Evolutionary conservation across 2,329 filamentous ascomycete species (phyloP).

Genomic region (Nigrospora oryzae): DNA sequence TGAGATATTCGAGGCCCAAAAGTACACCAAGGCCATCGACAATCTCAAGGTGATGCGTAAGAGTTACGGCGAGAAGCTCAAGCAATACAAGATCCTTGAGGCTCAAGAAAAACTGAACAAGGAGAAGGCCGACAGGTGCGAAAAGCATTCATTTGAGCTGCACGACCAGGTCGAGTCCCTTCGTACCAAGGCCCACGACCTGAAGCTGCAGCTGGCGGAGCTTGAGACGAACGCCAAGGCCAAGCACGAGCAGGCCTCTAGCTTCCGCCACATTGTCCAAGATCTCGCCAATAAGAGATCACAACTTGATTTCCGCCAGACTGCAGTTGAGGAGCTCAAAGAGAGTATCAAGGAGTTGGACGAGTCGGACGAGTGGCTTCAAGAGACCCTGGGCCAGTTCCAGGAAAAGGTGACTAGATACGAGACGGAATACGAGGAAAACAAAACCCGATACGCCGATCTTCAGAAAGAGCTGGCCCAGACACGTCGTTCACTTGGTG

Average conservation of each 20-base stretch:
- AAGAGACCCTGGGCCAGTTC: conserved; percentile 66
- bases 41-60: conserved; percentile 86
- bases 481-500: conserved; percentile 36
- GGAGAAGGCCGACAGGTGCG: conserved; percentile 66
- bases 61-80: conserved; percentile 68
- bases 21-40: conserved; percentile 95
- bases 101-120: conserved; percentile 75
- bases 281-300: conserved; percentile 70
- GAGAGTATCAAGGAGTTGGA: conserved; percentile 66
- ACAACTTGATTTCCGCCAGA: conserved; percentile 60
- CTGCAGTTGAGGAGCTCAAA: conserved; percentile 62
- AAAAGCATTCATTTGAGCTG: conserved; percentile 57
- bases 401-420: conserved; percentile 64
- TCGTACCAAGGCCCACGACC: conserved; percentile 46
- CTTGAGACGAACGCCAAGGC: conserved; percentile 50
- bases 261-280: conserved; percentile 66
- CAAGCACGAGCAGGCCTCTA: conserved; percentile 64
- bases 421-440: conserved; percentile 51
- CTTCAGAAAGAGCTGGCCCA: conserved; percentile 43
- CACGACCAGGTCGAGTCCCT: conserved; percentile 57
- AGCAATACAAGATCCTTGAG: conserved; percentile 65
- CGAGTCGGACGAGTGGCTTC: conserved; percentile 70
- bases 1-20: conserved; percentile 93
- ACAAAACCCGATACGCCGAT: conserved; percentile 56
- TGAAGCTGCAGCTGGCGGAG: conserved; percentile 53